phyloP scores from a whole-genome alignment of 768 basidiomycete species.

The Solioccasus polychromus region DNA sequence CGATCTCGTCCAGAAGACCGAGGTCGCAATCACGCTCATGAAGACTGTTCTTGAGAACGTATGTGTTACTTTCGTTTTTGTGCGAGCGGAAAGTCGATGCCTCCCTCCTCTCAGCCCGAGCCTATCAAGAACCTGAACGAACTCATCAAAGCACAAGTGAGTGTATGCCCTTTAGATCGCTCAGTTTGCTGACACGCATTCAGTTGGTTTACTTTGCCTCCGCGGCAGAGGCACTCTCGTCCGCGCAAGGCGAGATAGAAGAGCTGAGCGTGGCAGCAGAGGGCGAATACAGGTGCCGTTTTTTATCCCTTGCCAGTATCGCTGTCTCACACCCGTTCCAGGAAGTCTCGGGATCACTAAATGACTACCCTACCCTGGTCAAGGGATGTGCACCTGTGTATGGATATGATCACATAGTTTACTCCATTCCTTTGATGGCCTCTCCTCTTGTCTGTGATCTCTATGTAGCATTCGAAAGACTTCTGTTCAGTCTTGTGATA shows the following conservation, averaged over 20 bases:
- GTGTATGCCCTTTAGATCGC: slow-evolving; percentile 5
- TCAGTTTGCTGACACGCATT: slow-evolving; percentile 5
- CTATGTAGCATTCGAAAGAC: slow-evolving; percentile 9
- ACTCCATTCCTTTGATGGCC: slow-evolving; percentile 4
- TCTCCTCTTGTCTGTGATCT: slow-evolving; percentile 6
- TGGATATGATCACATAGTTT: slow-evolving; percentile 13
- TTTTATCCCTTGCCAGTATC: not conserved
- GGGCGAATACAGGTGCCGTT: slow-evolving; percentile 81
- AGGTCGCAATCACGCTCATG: slow-evolving; percentile 95
- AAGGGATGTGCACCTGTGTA: slow-evolving; percentile 4
- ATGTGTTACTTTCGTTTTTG: slow-evolving; percentile 26
- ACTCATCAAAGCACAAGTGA: slow-evolving; percentile 84
- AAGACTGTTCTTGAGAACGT: slow-evolving; percentile 99
- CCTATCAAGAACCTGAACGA: slow-evolving; percentile 92
- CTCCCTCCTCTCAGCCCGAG: slow-evolving; percentile 82
- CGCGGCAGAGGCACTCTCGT: slow-evolving; percentile 78
- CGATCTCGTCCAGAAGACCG: slow-evolving; percentile 96
- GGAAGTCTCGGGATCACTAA: slow-evolving; percentile 91
- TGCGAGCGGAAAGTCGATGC: not conserved
- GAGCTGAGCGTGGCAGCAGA: slow-evolving; percentile 91
- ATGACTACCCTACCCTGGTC: not conserved
- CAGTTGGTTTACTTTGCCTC: slow-evolving; percentile 70
- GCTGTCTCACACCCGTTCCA: slow-evolving; percentile 25
- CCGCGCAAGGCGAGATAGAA: slow-evolving; percentile 88
- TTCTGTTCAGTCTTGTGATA: not conserved